These are phyloP conservation scores for Sclerotinia nivalis DNA, from an alignment of 2,329 filamentous ascomycete genomes.

Conservation along the genomic window DNA sequence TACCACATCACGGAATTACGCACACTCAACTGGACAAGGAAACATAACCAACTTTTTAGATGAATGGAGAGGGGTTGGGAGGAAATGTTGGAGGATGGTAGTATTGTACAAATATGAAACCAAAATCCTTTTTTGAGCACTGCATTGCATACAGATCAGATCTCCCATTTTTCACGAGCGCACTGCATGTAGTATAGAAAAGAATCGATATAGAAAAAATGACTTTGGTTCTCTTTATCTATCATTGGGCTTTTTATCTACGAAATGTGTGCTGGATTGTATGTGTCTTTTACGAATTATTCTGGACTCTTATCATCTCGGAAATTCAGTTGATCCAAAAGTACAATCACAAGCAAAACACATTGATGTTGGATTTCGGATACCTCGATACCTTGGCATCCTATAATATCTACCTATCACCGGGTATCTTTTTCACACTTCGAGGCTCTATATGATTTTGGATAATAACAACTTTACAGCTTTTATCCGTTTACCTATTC, in stretches of 20 bases:
- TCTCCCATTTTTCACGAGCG: slow-evolving; percentile 30
- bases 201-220: slow-evolving; percentile 31
- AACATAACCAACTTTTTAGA: slow-evolving; percentile 24
- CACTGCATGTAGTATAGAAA: slow-evolving; percentile 41
- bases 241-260: not conserved
- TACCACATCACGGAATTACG: slow-evolving; percentile 24
- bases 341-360: slow-evolving; percentile 17
- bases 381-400: slow-evolving; percentile 6
- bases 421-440: not conserved
- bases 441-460: slow-evolving; percentile 11
- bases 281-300: not conserved
- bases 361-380: not conserved
- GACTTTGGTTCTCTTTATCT: slow-evolving; percentile 11
- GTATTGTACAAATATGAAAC: slow-evolving; percentile 36
- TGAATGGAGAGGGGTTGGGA: slow-evolving; percentile 29
- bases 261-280: not conserved
- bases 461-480: not conserved
- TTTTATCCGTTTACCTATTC: no score
- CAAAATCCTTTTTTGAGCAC: slow-evolving; percentile 36
- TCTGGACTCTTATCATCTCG: not conserved
- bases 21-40: slow-evolving; percentile 16
- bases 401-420: not conserved
- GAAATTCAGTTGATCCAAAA: not conserved
- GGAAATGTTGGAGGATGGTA: slow-evolving; percentile 20
- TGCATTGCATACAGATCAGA: slow-evolving; percentile 34